Conservation (phyloP, 371 early-diverging fungal species). For the Apophysomyces variabilis region DNA sequence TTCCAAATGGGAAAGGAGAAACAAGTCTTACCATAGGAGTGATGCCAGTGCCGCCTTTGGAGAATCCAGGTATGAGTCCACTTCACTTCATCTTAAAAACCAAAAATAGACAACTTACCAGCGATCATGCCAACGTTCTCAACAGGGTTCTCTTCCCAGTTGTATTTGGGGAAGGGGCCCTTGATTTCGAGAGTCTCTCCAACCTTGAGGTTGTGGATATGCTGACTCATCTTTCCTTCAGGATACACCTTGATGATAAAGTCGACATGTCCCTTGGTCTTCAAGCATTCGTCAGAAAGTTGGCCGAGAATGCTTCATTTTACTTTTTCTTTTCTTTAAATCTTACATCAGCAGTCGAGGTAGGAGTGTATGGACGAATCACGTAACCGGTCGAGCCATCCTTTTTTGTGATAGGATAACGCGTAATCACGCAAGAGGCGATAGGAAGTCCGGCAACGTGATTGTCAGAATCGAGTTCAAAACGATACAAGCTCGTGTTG, state of each 20-base stretch:
- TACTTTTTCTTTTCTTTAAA: neutral
- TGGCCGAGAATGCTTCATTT: neutral
- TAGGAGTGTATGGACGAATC: slow-evolving; percentile 94
- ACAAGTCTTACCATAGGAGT: slow-evolving; percentile 78
- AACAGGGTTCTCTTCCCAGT: slow-evolving; percentile 75
- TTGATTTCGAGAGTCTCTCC: slow-evolving; percentile 89
- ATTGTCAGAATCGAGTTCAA: slow-evolving; percentile 72
- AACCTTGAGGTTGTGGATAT: slow-evolving; percentile 76
- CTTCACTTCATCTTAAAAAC: no score
- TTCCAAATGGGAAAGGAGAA: neutral
- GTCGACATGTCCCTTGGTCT: slow-evolving; percentile 80
- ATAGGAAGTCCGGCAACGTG: slow-evolving; percentile 74
- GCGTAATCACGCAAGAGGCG: slow-evolving; percentile 83
- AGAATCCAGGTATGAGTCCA: neutral
- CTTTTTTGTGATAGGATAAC: slow-evolving; percentile 64
- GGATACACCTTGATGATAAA: slow-evolving; percentile 84
- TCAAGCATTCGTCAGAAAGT: neutral
- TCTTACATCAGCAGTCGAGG: slow-evolving; percentile 64
- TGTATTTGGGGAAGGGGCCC: slow-evolving; percentile 90
- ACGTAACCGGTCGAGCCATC: slow-evolving; percentile 68
- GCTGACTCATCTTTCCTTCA: slow-evolving; percentile 76
- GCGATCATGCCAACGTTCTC: slow-evolving; percentile 84
- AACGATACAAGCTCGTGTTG: slow-evolving; percentile 83
- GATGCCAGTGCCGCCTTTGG: slow-evolving; percentile 89
- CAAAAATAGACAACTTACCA: slow-evolving; percentile 27